phyloP scores from a whole-genome alignment of 352 stramenopile genomes.

The Phytophthora sansomeana region DNA sequence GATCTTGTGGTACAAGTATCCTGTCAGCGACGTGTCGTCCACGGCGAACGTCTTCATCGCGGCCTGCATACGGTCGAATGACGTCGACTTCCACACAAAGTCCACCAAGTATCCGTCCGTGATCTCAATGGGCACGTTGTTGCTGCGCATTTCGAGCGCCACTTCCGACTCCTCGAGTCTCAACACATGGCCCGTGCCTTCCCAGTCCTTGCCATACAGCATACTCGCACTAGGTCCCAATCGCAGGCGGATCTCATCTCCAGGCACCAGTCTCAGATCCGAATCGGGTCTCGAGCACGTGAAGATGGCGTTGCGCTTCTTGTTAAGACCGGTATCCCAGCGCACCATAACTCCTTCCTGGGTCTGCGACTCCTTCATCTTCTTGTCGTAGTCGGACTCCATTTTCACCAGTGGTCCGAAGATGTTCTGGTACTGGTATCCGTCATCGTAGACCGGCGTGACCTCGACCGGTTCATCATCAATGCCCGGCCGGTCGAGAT shows the following conservation, averaged over 20 bases:
- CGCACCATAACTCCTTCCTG: constrained; percentile 94
- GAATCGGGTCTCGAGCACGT: constrained; percentile 90
- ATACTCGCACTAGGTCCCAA: constrained; percentile 85
- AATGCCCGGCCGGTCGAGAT: constrained; percentile 95
- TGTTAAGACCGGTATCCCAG: constrained; percentile 97
- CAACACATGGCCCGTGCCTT: constrained; percentile 95
- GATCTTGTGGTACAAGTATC: constrained; percentile 99
- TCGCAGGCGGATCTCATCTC: constrained; percentile 97
- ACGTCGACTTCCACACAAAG: constrained; percentile 99
- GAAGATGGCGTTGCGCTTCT: constrained; percentile 97
- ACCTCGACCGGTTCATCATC: constrained; percentile 91
- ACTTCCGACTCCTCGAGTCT: constrained; percentile 87
- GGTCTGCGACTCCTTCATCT: constrained; percentile 98
- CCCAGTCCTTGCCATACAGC: constrained; percentile 91
- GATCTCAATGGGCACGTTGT: constrained; percentile 92
- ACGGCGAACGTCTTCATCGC: constrained; percentile 99
- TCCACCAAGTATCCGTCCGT: constrained; percentile 97
- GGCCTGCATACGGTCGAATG: constrained; percentile 99
- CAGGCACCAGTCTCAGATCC: constrained; percentile 93
- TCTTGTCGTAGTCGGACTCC: constrained; percentile 99
- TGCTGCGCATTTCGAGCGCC: constrained; percentile 86
- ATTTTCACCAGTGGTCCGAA: constrained; percentile 99
- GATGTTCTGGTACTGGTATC: constrained; percentile 99
- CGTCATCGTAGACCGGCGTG: constrained; percentile 96
- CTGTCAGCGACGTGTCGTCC: constrained; percentile 98